Percentiles rank a stretch among this genome's conserved stretches.
Conservation (phyloP, 768 basidiomycete genomes). For the Ephemerocybe angulata region DNA sequence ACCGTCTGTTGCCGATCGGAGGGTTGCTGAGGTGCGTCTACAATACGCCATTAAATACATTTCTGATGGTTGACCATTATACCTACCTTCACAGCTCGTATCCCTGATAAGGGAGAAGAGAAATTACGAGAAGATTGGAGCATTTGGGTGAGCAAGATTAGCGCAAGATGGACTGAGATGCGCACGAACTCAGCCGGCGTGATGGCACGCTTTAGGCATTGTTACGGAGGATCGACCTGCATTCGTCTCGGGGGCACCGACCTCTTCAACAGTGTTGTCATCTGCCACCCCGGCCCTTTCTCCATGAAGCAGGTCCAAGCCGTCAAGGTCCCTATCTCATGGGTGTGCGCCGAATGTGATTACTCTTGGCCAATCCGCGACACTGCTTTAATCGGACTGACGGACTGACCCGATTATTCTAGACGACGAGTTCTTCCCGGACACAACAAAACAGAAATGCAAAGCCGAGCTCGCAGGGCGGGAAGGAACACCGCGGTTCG, state of each 20-base stretch:
- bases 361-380: no score
- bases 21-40: slow-evolving; percentile 18
- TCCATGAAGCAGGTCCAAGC: slow-evolving; percentile 30
- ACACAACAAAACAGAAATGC: neutral
- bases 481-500: neutral
- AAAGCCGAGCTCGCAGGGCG: neutral
- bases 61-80: neutral
- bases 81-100: slow-evolving; percentile 27
- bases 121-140: slow-evolving; percentile 37
- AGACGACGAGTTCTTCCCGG: neutral
- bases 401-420: no score
- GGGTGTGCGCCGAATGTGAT: slow-evolving; percentile 42
- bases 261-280: slow-evolving; percentile 35
- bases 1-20: slow-evolving; percentile 28
- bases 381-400: no score
- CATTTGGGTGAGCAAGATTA: slow-evolving; percentile 37
- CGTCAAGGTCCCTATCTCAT: slow-evolving; percentile 35
- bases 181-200: neutral
- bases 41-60: neutral
- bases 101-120: slow-evolving; percentile 31
- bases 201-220: slow-evolving; percentile 31
- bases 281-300: slow-evolving; percentile 39
- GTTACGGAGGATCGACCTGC: slow-evolving; percentile 39
- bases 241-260: slow-evolving; percentile 35
- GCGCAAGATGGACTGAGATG: no score